A percentile compares a stretch with the other conserved stretches of the same genome.
Evolutionary conservation across 805 yeast species (phyloP).

Genomic region (Saturnispora halmiae): DNA sequence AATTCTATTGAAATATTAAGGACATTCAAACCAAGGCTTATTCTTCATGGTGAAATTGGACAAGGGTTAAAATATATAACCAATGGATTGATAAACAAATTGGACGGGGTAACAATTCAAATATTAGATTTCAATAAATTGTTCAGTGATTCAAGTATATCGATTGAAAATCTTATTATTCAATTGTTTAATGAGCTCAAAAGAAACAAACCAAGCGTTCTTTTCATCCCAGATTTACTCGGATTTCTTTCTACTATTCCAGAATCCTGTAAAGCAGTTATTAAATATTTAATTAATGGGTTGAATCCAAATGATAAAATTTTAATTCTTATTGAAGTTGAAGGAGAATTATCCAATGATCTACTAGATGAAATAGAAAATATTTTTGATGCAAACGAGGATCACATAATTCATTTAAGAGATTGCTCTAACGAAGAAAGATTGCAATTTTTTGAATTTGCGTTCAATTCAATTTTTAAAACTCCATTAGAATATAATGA

Average conservation of each 20-base stretch:
- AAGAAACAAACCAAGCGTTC: conserved; percentile 79
- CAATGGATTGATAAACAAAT: conserved; percentile 66
- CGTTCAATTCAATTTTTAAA: conserved; percentile 49
- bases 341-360: conserved; percentile 18
- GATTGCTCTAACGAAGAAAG: conserved; percentile 43
- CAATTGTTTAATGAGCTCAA: conserved; percentile 82
- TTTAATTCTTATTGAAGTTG: conserved; percentile 66
- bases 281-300: conserved; percentile 59
- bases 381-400: conserved; percentile 51
- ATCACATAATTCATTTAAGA: conserved; percentile 34
- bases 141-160: conserved; percentile 66
- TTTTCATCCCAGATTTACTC: conserved; percentile 75
- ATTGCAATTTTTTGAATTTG: conserved; percentile 42
- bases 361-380: conserved; percentile 37
- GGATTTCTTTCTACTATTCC: conserved; percentile 65
- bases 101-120: conserved; percentile 89
- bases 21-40: conserved; percentile 70
- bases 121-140: conserved; percentile 71
- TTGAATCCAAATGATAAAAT: conserved; percentile 66
- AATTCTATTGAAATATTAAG: conserved; percentile 37
- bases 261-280: conserved; percentile 59
- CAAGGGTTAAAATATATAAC: conserved; percentile 83
- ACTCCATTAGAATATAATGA: conserved; percentile 69
- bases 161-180: conserved; percentile 76
- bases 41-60: conserved; percentile 66